Evolutionary conservation across 495 filamentous ascomycete species (phyloP).

Genomic region (Talaromyces proteolyticus): DNA sequence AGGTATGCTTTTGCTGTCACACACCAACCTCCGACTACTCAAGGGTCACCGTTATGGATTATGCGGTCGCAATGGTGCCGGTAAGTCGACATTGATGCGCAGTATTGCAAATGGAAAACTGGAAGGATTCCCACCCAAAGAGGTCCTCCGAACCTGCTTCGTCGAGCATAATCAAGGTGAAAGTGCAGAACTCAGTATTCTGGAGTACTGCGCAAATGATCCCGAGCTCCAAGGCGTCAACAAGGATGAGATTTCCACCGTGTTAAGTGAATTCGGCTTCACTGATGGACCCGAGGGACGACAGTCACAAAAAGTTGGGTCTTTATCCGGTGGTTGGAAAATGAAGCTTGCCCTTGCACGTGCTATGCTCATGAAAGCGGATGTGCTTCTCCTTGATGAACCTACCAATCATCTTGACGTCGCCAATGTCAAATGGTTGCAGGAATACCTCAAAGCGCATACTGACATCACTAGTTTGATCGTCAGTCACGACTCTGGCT

Average conservation of each 20-base stretch:
- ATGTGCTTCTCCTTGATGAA: slow-evolving; percentile 95
- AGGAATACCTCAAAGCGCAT: slow-evolving; percentile 91
- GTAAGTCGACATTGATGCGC: slow-evolving; percentile 97
- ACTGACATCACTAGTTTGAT: slow-evolving; percentile 97
- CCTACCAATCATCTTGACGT: slow-evolving; percentile 98
- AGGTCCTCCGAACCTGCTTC: slow-evolving; percentile 90
- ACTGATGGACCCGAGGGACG: slow-evolving; percentile 82
- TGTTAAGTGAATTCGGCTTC: slow-evolving; percentile 90
- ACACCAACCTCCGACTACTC: slow-evolving; percentile 89
- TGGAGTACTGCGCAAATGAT: slow-evolving; percentile 85
- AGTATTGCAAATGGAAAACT: slow-evolving; percentile 93
- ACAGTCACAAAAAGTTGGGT: slow-evolving; percentile 82
- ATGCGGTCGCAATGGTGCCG: slow-evolving; percentile 92
- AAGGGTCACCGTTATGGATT: slow-evolving; percentile 97
- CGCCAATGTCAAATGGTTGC: slow-evolving; percentile 90
- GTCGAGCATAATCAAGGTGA: slow-evolving; percentile 99
- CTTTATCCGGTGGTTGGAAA: slow-evolving; percentile 99
- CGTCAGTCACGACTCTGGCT: slow-evolving; percentile 95
- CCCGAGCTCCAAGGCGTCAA: slow-evolving; percentile 64
- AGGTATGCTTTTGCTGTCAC: slow-evolving; percentile 94
- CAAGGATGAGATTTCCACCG: slow-evolving; percentile 68
- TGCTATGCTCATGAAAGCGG: slow-evolving; percentile 93
- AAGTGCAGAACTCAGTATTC: slow-evolving; percentile 89
- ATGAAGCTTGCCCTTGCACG: slow-evolving; percentile 98
- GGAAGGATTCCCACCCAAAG: slow-evolving; percentile 90